Conservation (phyloP, 208 protist species). For the Zelonia costaricensis region DNA sequence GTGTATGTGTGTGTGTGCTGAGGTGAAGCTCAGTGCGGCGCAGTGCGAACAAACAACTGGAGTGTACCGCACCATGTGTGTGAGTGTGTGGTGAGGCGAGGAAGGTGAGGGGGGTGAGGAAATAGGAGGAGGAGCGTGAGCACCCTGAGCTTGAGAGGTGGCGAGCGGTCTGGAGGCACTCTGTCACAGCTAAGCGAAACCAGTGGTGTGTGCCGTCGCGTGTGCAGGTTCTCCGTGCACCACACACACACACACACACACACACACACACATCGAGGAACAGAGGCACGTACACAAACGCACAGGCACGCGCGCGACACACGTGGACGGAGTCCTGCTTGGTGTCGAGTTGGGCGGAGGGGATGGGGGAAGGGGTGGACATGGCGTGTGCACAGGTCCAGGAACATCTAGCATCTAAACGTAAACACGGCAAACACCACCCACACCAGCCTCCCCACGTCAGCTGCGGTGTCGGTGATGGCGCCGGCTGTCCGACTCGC, state of each 20-base stretch:
- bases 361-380: too few relatives aligned
- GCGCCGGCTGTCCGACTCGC: background rate
- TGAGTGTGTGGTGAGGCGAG: background rate
- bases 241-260: background rate
- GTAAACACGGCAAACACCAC: too few relatives aligned
- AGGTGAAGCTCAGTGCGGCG: background rate
- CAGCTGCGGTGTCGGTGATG: conserved; percentile 7
- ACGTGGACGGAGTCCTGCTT: background rate
- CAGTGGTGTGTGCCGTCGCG: too few relatives aligned
- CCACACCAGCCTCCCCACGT: background rate
- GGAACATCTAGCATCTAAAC: too few relatives aligned
- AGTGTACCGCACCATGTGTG: background rate
- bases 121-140: background rate
- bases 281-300: background rate
- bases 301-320: too few relatives aligned
- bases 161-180: too few relatives aligned
- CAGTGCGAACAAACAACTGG: background rate
- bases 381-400: too few relatives aligned
- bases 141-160: background rate
- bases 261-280: background rate
- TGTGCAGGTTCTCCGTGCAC: background rate
- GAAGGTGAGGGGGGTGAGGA: background rate
- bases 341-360: too few relatives aligned
- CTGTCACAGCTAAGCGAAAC: too few relatives aligned
- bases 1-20: background rate